Evolutionary conservation across 495 filamentous ascomycete species (phyloP), one percentile per base, ranked within the genome.

Genomic region (Xylaria nigripes): DNA sequence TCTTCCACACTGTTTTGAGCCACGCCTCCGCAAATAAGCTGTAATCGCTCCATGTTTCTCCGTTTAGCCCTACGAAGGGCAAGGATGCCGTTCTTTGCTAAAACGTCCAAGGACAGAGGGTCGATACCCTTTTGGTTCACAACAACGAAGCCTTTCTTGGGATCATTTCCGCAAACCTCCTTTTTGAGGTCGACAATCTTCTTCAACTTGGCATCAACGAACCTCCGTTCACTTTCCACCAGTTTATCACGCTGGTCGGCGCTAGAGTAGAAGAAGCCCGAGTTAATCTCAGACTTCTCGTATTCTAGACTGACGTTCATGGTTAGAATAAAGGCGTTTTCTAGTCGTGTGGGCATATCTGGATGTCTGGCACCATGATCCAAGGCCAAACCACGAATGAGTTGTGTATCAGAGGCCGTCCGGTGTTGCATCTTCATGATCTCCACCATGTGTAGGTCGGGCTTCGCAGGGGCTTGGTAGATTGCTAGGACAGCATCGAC

Each of bases 361-460:
- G 93, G 93, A 68, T 99, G 93, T 64, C 93, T 81, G 4, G 93
- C 93, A 60, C 93, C 93, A 69, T 99, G 93, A 57, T 99, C 93
- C 53, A 99, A 74, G 6, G 89, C 93, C 29, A 99, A 79, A 50
- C 93, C 93, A 56, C 85, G 82, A 65, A 99, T 95, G 40, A 99
- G 82, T 63, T 95, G 90, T 23, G 93, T 99, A 69, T 99, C 93
- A 10, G 93, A 87, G 44, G 93, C 92, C 34, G 86, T 87, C 52
- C 92, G 89, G 74, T 99, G 93, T 69, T 97, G 93, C 93, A 99
- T 99, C 67, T 94, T 96, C 94, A 97, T 97, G 60, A 99, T 96
- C 72, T 99, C 93, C 58, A 99, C 79, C 93, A 99, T 99, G 72
- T 97, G 92, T 57, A 99, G 71, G 69, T 99, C 93, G 43, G 93